Conservation (phyloP, 2,329 filamentous ascomycete species). For the Calonectria hawksworthii region DNA sequence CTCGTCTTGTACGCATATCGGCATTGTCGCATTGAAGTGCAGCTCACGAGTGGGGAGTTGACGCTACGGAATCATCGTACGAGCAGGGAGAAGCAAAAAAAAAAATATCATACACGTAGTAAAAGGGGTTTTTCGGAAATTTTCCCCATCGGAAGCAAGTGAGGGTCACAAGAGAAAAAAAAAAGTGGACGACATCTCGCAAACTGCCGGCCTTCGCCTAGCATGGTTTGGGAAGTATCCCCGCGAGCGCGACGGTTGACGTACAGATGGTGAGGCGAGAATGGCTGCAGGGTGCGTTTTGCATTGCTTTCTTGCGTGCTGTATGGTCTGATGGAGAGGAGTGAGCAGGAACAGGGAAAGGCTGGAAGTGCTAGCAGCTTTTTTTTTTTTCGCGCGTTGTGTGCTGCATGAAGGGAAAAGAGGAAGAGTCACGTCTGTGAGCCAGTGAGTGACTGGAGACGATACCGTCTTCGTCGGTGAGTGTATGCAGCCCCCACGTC, state of each 20-base stretch:
- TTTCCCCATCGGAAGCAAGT: neutral
- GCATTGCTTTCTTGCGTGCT: neutral
- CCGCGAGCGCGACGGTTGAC: neutral
- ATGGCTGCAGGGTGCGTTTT: neutral
- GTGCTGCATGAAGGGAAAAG: neutral
- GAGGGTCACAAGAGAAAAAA: neutral
- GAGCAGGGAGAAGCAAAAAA: neutral
- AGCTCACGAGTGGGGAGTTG: neutral
- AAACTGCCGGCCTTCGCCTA: conserved; percentile 9
- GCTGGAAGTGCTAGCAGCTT: neutral
- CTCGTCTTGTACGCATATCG: neutral
- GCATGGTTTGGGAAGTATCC: conserved; percentile 9
- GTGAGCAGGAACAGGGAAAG: neutral
- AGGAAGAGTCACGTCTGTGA: neutral
- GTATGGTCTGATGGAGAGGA: neutral
- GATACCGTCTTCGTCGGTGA: neutral
- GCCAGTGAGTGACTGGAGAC: neutral
- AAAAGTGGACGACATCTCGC: neutral
- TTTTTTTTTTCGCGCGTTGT: neutral
- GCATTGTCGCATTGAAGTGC: conserved; percentile 5
- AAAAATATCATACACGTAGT: neutral
- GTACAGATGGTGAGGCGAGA: neutral
- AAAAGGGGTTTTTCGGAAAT: neutral
- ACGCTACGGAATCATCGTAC: conserved; percentile 1
- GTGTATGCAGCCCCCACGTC: neutral